Percentiles rank a stretch among this genome's conserved stretches.
These are phyloP conservation scores for Tuber melanosporum DNA, from an alignment of 495 filamentous ascomycete genomes.

Conservation along the genomic window DNA sequence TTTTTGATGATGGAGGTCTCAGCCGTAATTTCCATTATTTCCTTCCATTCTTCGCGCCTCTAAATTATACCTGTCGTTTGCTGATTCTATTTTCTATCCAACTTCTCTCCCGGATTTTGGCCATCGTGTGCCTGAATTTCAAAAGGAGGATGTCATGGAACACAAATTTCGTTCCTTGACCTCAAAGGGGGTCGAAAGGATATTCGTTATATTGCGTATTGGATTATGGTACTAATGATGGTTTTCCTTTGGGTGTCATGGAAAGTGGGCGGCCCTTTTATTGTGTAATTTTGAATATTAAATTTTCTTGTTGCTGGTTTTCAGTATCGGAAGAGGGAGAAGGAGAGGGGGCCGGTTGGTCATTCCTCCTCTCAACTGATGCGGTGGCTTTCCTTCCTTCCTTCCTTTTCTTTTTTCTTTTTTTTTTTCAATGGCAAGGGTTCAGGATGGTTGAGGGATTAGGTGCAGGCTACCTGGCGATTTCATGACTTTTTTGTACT, in stretches of 20 bases:
- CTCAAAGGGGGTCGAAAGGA: not conserved
- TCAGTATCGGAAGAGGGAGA: not conserved
- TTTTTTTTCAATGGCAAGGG: not conserved
- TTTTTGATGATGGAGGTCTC: not conserved
- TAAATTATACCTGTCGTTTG: not conserved
- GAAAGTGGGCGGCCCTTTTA: not conserved
- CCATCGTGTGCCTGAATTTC: not conserved
- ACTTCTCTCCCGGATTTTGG: not conserved
- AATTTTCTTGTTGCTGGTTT: not conserved
- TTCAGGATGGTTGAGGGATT: not conserved
- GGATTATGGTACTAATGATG: not conserved
- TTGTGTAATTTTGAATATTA: not conserved
- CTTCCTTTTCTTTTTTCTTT: not conserved
- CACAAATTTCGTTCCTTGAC: not conserved
- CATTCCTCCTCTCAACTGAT: not conserved
- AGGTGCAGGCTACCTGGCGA: not conserved
- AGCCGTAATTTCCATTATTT: slow-evolving; percentile 1
- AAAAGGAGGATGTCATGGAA: not conserved
- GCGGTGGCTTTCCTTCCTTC: not conserved
- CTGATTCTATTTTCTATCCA: not conserved
- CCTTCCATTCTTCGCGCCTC: not conserved
- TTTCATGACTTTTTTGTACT: not conserved
- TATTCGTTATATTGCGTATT: slow-evolving; percentile 2
- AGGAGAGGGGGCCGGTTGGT: not conserved
- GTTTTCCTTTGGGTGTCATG: not conserved